phyloP scores from a whole-genome alignment of 345 rosid genomes.

The Arabidopsis arenosa region DNA sequence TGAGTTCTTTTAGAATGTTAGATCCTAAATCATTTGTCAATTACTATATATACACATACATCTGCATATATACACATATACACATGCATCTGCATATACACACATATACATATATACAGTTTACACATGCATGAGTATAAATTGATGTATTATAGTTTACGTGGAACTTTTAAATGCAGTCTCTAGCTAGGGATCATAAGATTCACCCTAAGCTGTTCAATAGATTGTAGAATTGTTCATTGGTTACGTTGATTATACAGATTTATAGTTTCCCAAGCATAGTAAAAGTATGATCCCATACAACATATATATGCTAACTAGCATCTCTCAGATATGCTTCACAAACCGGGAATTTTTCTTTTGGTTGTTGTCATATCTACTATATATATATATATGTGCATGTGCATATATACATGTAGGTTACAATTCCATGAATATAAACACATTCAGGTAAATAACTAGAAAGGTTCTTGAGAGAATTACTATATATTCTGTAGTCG shows the following conservation, averaged over 20 bases:
- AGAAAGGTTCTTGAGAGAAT: background rate
- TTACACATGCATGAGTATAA: background rate
- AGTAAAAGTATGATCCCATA: slow-evolving; percentile 1
- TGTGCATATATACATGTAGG: background rate
- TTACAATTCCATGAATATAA: background rate
- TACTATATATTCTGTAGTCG: background rate
- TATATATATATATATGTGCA: background rate
- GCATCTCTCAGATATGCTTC: slow-evolving; percentile 7
- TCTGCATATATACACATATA: background rate
- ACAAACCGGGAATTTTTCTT: too few species aligned
- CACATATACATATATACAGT: slow-evolving; percentile 7
- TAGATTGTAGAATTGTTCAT: background rate
- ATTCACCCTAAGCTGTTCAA: background rate
- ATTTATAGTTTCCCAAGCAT: background rate
- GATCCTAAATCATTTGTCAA: slow-evolving; percentile 25
- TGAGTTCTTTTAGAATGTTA: slow-evolving; percentile 29
- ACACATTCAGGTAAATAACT: background rate
- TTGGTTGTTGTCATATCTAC: background rate
- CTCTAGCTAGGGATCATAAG: background rate
- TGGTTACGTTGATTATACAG: background rate
- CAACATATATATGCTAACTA: background rate
- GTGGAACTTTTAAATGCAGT: slow-evolving; percentile 7
- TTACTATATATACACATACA: slow-evolving; percentile 29
- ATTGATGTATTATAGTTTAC: background rate
- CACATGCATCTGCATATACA: slow-evolving; percentile 12